These are phyloP conservation scores for Trichoderma koningii DNA, from an alignment of 2,329 filamentous ascomycete genomes.

Conservation along the genomic window DNA sequence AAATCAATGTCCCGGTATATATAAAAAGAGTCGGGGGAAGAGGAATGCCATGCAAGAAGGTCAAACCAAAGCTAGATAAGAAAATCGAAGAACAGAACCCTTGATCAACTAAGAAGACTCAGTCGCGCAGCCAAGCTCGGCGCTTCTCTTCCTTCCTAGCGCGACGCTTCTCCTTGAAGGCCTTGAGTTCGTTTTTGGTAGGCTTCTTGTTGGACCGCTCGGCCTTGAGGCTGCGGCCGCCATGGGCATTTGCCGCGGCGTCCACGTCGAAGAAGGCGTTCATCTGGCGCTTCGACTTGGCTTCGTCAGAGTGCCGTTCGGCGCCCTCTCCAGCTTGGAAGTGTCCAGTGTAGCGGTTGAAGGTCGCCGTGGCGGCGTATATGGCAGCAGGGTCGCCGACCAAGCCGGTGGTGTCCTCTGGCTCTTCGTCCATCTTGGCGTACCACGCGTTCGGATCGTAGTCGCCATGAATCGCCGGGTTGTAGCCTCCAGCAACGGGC, in stretches of 20 bases:
- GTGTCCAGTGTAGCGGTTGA: constrained; percentile 87
- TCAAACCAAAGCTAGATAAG: background rate
- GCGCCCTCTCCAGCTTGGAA: constrained; percentile 72
- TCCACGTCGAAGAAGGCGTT: constrained; percentile 95
- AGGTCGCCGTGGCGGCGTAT: constrained; percentile 72
- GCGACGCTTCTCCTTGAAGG: constrained; percentile 85
- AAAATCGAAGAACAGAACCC: background rate
- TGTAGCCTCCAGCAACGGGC: constrained; percentile 73
- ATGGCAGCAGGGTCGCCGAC: constrained; percentile 48
- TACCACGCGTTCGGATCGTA: constrained; percentile 98
- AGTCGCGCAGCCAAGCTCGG: constrained; percentile 87
- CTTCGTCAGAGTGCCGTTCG: constrained; percentile 81
- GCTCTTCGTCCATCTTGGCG: constrained; percentile 59
- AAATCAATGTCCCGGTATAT: background rate
- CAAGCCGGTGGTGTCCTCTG: constrained; percentile 35
- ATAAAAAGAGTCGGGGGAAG: background rate
- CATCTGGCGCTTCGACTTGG: constrained; percentile 86
- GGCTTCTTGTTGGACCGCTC: constrained; percentile 85
- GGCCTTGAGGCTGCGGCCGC: constrained; percentile 87
- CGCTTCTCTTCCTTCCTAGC: constrained; percentile 94
- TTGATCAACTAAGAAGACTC: constrained; percentile 37
- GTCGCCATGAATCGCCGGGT: constrained; percentile 92
- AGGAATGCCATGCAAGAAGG: constrained; percentile 17
- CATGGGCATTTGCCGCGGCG: constrained; percentile 85
- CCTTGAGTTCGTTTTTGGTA: constrained; percentile 82